Evolutionary conservation across 139 green algal species (phyloP), one percentile per base, ranked within the genome.

Genomic region (Choricystis sp.): DNA sequence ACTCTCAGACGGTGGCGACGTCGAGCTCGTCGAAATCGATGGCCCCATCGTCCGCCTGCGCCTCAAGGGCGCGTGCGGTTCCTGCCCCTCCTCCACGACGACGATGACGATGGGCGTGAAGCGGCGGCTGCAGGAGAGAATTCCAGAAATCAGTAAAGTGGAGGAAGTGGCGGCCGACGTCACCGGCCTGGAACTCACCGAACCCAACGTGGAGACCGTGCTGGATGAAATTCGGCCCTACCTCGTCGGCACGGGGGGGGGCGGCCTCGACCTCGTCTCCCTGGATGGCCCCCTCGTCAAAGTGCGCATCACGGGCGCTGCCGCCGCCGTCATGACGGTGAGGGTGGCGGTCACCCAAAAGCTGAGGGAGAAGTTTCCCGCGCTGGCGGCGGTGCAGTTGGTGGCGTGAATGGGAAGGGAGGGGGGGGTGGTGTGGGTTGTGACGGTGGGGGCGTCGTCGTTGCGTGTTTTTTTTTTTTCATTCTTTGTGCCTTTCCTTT

Each of bases 91-190:
- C 62, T 92, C 80, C 0, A 80, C 81, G 4, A 88, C 89, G 9
- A 99, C 93, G 31, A 98, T 99, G 93, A 95, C 89, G 19, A 98
- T 98, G 90, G 93, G 93, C 67, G 97, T 99, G 73, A 88, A 97
- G 75, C 75, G 89, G 3, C 70, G 88, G 5, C 75, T 99, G 3
- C 94, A 94, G 81, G 93, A 98, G 75, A 80, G 74, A 25, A 98
- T 98, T 56, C 92, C 92, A 24, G 92, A 99, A 49, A 97, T 99
- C 28, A 31, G 89, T 66, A 91, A 96, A 58, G 91, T 99, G n/a
- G 85, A 96, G 77, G 88, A 99, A 69, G 60, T 98, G 3, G 79
- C 79, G 61, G 91, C 97, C 29, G 86, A 96, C 69, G 40, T 9
- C 9, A 16, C 40, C 9, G 69, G 81, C 29, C 57, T 99, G 62